These are phyloP conservation scores for Passalora sequoiae DNA, from an alignment of 2,329 filamentous ascomycete species.

Conservation along the genomic window DNA sequence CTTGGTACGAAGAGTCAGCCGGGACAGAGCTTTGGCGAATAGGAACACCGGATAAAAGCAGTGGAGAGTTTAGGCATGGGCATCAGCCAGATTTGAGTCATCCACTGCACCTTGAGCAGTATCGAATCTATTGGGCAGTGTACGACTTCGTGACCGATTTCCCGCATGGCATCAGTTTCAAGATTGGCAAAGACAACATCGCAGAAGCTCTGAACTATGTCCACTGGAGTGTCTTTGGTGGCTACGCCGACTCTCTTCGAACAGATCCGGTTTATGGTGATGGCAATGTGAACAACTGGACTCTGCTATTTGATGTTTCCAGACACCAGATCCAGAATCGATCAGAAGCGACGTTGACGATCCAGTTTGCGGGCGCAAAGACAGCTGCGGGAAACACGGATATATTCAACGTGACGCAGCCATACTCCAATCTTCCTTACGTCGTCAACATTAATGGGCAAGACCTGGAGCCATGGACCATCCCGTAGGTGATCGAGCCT, in stretches of 20 bases:
- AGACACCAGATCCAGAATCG: slow-evolving; percentile 38
- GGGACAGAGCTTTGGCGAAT: slow-evolving; percentile 59
- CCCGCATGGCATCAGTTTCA: slow-evolving; percentile 54
- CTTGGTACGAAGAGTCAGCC: slow-evolving; percentile 52
- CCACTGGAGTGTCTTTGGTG: slow-evolving; percentile 61
- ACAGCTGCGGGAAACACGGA: slow-evolving; percentile 59
- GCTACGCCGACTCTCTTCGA: slow-evolving; percentile 47
- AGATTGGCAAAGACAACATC: slow-evolving; percentile 50
- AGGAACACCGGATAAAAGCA: slow-evolving; percentile 57
- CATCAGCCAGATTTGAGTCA: slow-evolving; percentile 46
- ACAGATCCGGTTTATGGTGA: slow-evolving; percentile 41
- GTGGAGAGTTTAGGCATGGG: slow-evolving; percentile 58
- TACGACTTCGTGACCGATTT: slow-evolving; percentile 59
- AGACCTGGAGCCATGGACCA: slow-evolving; percentile 49
- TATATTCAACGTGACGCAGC: slow-evolving; percentile 50
- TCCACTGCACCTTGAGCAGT: slow-evolving; percentile 52
- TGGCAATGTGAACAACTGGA: slow-evolving; percentile 56
- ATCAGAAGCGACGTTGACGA: slow-evolving; percentile 53
- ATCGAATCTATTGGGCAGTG: slow-evolving; percentile 57
- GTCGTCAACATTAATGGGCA: slow-evolving; percentile 46
- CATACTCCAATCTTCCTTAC: slow-evolving; percentile 51
- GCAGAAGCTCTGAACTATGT: slow-evolving; percentile 56
- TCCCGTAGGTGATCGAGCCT: slow-evolving; percentile 43
- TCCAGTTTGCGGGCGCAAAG: slow-evolving; percentile 60
- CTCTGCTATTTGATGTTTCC: slow-evolving; percentile 49